Percentiles rank a stretch among this genome's conserved stretches.
Evolutionary conservation across 305 asterid genomes (phyloP).

Genomic region (Andrographis paniculata): DNA sequence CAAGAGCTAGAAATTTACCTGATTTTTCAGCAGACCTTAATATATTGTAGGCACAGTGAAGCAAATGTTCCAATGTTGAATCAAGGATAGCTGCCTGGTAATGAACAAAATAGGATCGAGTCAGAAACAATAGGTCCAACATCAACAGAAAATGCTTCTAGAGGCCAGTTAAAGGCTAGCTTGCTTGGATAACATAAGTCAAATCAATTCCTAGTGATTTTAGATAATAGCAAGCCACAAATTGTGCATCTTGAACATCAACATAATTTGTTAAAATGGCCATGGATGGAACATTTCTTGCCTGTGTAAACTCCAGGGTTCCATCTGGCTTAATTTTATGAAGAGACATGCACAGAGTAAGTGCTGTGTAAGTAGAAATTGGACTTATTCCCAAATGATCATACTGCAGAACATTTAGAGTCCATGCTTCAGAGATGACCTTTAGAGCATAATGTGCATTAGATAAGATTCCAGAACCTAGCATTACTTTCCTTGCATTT

Average conservation of each 20-base stretch:
- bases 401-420: slow-evolving; percentile 44
- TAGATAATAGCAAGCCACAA: too few relatives aligned
- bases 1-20: slow-evolving; percentile 20
- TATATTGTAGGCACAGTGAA: slow-evolving; percentile 44
- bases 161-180: too few relatives aligned
- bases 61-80: slow-evolving; percentile 52
- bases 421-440: slow-evolving; percentile 66
- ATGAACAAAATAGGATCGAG: slow-evolving; percentile 17
- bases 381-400: slow-evolving; percentile 39
- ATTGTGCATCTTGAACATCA: too few relatives aligned
- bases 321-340: slow-evolving; percentile 34
- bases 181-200: neutral
- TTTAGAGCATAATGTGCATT: slow-evolving; percentile 50
- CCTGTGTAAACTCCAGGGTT: slow-evolving; percentile 37
- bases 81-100: slow-evolving; percentile 41
- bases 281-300: slow-evolving; percentile 29
- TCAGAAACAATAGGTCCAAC: slow-evolving; percentile 26
- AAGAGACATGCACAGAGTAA: slow-evolving; percentile 62
- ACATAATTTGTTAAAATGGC: too few relatives aligned
- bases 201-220: neutral
- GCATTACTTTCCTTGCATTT: slow-evolving; percentile 42
- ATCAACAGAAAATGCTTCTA: slow-evolving; percentile 2
- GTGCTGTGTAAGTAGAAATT: slow-evolving; percentile 60
- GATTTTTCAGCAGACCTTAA: slow-evolving; percentile 26
- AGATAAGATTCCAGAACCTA: slow-evolving; percentile 39